Conservation (phyloP, 139 green algal species). For the Closterium sp. region DNA sequence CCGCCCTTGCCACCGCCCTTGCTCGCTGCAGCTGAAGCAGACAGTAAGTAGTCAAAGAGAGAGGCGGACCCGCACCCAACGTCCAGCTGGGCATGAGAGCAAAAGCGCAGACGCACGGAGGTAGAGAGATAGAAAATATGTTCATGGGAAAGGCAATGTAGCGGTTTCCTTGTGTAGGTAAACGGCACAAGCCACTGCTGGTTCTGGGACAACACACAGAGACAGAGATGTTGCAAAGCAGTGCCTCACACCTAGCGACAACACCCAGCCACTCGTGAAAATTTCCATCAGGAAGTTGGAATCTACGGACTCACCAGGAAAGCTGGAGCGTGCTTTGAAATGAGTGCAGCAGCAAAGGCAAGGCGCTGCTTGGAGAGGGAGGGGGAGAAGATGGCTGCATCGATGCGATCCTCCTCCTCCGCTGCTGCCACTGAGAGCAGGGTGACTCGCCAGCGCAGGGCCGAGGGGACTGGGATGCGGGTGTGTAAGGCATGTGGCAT, state of each 20-base stretch:
- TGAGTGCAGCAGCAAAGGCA: conserved; percentile 19
- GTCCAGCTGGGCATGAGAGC: conserved; percentile 5
- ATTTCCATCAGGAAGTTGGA: too few relatives aligned
- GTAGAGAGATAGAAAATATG: too few relatives aligned
- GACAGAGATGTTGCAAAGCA: too few relatives aligned
- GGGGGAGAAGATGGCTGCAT: conserved; percentile 29
- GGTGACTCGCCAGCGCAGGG: neutral
- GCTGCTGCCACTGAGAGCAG: neutral
- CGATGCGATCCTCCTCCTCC: conserved; percentile 18
- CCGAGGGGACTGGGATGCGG: too few relatives aligned
- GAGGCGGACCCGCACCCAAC: conserved; percentile 26
- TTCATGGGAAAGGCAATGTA: too few relatives aligned
- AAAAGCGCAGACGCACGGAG: neutral
- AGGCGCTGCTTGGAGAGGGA: conserved; percentile 40
- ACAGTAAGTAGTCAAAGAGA: neutral
- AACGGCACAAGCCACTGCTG: too few relatives aligned
- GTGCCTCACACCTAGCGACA: too few relatives aligned
- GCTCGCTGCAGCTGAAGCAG: neutral
- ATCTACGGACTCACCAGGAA: conserved; percentile 4
- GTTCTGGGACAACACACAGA: too few relatives aligned
- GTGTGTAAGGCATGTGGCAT: too few relatives aligned
- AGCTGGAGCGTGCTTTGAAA: neutral
- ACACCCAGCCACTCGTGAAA: too few relatives aligned
- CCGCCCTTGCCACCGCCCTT: too few relatives aligned
- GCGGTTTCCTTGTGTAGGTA: too few relatives aligned